Percentiles rank a stretch among this genome's conserved stretches.
These are phyloP conservation scores for Vachellia pachyceras DNA, from an alignment of 306 rosid species.

Conservation along the genomic window DNA sequence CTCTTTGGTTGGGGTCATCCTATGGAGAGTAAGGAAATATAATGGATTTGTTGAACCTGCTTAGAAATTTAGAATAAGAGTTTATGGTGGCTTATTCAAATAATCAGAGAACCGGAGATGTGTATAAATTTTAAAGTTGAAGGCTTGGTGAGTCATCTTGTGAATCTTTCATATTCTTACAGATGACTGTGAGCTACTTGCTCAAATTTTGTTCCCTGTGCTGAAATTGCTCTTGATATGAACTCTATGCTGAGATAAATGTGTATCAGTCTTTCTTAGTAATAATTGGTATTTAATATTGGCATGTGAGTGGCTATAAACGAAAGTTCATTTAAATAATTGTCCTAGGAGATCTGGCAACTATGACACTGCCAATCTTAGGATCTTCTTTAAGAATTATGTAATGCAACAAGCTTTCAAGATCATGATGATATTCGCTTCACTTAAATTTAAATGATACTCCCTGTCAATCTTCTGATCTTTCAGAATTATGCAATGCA, in stretches of 20 bases:
- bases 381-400: slow-evolving; percentile 69
- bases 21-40: too few species aligned
- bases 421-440: slow-evolving; percentile 64
- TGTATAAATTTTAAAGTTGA: too few species aligned
- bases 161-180: too few species aligned
- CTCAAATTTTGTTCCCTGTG: not conserved
- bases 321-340: slow-evolving; percentile 3
- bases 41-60: too few species aligned
- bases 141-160: too few species aligned
- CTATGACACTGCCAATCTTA: not conserved
- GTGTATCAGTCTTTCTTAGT: not conserved
- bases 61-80: too few species aligned
- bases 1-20: too few species aligned
- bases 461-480: not conserved
- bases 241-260: not conserved
- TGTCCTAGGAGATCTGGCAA: too few species aligned
- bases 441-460: not conserved
- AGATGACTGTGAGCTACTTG: too few species aligned
- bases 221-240: not conserved
- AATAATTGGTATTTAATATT: not conserved
- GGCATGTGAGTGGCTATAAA: not conserved
- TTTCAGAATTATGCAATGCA: slow-evolving; percentile 96
- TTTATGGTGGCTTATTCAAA: too few species aligned
- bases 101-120: too few species aligned
- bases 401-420: slow-evolving; percentile 99